Conservation (phyloP, 2,329 filamentous ascomycete species). For the Stenocarpella maydis region DNA sequence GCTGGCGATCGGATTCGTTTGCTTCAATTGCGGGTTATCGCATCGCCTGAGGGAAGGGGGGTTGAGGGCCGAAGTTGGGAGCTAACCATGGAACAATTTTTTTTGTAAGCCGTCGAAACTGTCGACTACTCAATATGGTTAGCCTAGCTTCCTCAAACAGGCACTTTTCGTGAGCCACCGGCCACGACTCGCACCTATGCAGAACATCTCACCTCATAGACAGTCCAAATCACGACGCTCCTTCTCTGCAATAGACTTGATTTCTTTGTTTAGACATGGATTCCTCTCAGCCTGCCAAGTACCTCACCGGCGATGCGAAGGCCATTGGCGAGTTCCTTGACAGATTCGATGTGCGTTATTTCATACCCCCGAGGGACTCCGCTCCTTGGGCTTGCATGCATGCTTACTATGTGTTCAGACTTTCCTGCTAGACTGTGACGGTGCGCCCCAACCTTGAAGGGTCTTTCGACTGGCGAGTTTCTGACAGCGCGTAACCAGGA, state of each 20-base stretch:
- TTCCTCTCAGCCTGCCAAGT: constrained; percentile 56
- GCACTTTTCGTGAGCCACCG: constrained; percentile 3
- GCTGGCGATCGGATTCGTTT: neutral
- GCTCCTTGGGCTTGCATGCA: neutral
- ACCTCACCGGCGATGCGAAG: constrained; percentile 80
- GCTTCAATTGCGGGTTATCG: neutral
- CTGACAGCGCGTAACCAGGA: constrained; percentile 60
- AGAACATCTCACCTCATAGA: constrained; percentile 3
- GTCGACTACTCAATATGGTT: constrained; percentile 14
- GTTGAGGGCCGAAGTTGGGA: neutral
- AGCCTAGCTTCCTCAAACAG: constrained; percentile 1
- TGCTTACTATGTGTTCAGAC: constrained; percentile 60
- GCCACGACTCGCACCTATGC: neutral
- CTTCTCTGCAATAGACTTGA: constrained; percentile 1
- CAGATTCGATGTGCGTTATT: constrained; percentile 83
- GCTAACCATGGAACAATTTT: neutral
- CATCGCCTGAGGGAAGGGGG: neutral
- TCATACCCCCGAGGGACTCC: constrained; percentile 20
- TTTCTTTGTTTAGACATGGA: constrained; percentile 17
- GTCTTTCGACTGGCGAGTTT: neutral
- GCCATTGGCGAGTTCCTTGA: constrained; percentile 86
- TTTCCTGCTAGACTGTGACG: constrained; percentile 97
- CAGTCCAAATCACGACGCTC: neutral
- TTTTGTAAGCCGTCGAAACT: neutral
- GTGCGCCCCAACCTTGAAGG: constrained; percentile 57